phyloP scores from a whole-genome alignment of 2,329 filamentous ascomycete genomes.

The Endocalyx cinctus region DNA sequence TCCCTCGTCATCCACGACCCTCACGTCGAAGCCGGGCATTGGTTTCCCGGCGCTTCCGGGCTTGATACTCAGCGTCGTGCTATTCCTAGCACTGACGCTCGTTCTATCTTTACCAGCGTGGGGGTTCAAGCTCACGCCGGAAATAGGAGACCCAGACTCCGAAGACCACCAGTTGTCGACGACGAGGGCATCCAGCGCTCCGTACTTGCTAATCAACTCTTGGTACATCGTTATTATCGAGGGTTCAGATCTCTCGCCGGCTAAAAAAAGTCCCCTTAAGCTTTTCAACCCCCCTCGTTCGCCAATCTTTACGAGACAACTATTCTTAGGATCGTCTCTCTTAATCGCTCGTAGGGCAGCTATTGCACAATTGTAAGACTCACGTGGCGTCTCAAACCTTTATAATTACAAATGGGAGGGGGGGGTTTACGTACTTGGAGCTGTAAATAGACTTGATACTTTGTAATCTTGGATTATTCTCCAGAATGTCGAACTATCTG shows the following conservation, averaged over 20 bases:
- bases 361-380: no score
- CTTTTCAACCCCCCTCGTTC: conserved; percentile 64
- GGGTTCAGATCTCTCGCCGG: conserved; percentile 85
- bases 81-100: conserved; percentile 33
- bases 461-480: conserved; percentile 78
- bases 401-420: no score
- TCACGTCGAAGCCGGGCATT: conserved; percentile 87
- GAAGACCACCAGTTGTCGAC: conserved; percentile 61
- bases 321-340: conserved; percentile 75
- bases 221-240: conserved; percentile 80
- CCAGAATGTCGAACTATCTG: conserved; percentile 86
- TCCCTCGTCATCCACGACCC: conserved; percentile 77
- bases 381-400: no score
- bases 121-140: conserved; percentile 51
- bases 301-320: conserved; percentile 59
- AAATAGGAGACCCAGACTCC: conserved; percentile 55
- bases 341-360: conserved; percentile 79
- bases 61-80: conserved; percentile 54
- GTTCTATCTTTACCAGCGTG: conserved; percentile 52
- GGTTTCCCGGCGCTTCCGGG: conserved; percentile 86
- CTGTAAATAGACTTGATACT: conserved; percentile 80
- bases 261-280: conserved; percentile 74
- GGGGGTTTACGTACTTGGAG: conserved; percentile 62
- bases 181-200: conserved; percentile 55
- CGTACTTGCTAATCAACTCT: conserved; percentile 62